Percentiles rank a stretch among this genome's conserved stretches.
These are phyloP conservation scores for Vigna mungo DNA, from an alignment of 306 rosid species.

Conservation along the genomic window DNA sequence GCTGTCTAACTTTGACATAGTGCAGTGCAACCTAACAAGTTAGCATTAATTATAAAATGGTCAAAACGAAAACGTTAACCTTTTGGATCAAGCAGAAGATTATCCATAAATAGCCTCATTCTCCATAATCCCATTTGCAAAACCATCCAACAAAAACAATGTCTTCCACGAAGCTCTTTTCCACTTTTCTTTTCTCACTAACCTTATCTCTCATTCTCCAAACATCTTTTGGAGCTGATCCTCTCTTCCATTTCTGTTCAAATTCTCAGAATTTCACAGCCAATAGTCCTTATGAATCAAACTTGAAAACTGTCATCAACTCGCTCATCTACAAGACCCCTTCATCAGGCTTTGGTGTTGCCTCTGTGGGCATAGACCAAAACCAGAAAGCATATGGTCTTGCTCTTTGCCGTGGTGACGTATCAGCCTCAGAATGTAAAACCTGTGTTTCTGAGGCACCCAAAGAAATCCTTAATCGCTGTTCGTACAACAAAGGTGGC, in stretches of 20 bases:
- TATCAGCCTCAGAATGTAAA: slow-evolving; percentile 45
- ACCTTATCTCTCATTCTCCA: slow-evolving; percentile 43
- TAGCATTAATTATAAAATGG: not conserved
- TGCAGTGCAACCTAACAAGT: not conserved
- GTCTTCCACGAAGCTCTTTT: slow-evolving; percentile 38
- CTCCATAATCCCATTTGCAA: slow-evolving; percentile 15
- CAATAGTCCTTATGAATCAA: slow-evolving; percentile 33
- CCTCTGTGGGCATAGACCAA: slow-evolving; percentile 34
- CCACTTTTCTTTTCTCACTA: slow-evolving; percentile 1
- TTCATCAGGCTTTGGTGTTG: slow-evolving; percentile 41
- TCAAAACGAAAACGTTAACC: slow-evolving; percentile 35
- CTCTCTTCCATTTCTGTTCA: slow-evolving; percentile 63
- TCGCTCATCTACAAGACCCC: slow-evolving; percentile 24
- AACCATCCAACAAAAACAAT: not conserved
- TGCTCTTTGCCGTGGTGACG: slow-evolving; percentile 44
- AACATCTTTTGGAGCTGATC: slow-evolving; percentile 52
- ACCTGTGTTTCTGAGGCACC: slow-evolving; percentile 40
- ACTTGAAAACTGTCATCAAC: slow-evolving; percentile 18
- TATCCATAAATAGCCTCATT: slow-evolving; percentile 31
- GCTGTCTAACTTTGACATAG: slow-evolving; percentile 34
- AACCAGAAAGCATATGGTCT: slow-evolving; percentile 41
- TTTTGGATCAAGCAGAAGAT: not conserved
- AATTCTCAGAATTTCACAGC: slow-evolving; percentile 55
- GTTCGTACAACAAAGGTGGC: slow-evolving; percentile 41
- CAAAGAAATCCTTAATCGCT: slow-evolving; percentile 26